Evolutionary conservation across 179 eudicot genomes (phyloP).

Genomic region (Beta lomatogona): DNA sequence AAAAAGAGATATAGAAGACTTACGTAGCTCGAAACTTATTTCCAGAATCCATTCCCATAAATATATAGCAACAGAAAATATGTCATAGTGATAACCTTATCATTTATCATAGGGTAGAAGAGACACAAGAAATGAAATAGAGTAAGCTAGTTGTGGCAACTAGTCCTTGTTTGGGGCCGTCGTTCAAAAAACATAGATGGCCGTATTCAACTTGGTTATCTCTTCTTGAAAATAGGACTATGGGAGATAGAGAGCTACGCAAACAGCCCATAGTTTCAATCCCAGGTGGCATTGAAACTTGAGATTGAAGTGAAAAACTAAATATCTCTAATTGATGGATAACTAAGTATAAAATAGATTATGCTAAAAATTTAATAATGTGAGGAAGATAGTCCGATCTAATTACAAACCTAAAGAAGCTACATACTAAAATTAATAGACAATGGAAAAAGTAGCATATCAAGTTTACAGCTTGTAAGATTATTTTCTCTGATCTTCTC

Average conservation of each 20-base stretch:
- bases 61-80: slow-evolving; percentile 20
- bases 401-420: too few relatives aligned
- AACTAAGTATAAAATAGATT: too few relatives aligned
- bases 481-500: too few relatives aligned
- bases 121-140: slow-evolving; percentile 15
- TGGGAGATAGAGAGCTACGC: not conserved
- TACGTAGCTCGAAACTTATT: slow-evolving; percentile 10
- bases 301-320: too few relatives aligned
- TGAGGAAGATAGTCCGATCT: too few relatives aligned
- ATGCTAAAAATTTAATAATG: too few relatives aligned
- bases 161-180: slow-evolving; percentile 15
- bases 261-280: not conserved
- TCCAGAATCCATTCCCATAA: slow-evolving; percentile 8
- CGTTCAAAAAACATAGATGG: not conserved
- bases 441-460: too few relatives aligned
- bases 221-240: not conserved
- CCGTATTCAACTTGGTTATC: slow-evolving; percentile 6
- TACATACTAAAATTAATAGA: too few relatives aligned
- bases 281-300: not conserved
- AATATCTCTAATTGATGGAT: too few relatives aligned
- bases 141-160: slow-evolving; percentile 24
- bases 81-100: slow-evolving; percentile 22
- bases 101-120: not conserved
- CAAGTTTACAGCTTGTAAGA: too few relatives aligned
- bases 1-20: not conserved